Evolutionary conservation across 345 rosid species (phyloP).

Genomic region (Eucalyptus marginata): DNA sequence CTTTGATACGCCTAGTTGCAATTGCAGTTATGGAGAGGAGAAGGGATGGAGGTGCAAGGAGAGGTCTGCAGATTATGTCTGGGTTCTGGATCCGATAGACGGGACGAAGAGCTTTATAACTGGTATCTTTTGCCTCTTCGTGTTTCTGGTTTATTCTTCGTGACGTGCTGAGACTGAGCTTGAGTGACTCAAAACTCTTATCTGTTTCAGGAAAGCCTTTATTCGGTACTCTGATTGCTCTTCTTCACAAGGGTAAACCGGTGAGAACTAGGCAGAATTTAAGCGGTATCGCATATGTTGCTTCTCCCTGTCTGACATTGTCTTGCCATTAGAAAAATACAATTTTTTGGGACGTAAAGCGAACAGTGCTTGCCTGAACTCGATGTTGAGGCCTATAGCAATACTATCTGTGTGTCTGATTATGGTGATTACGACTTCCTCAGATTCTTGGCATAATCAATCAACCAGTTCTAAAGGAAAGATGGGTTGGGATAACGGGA

Average conservation of each 20-base stretch:
- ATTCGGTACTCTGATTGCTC: slow-evolving; percentile 86
- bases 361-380: not conserved
- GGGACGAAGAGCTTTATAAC: slow-evolving; percentile 97
- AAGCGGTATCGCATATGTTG: not conserved
- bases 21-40: slow-evolving; percentile 88
- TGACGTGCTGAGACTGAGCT: not conserved
- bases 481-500: slow-evolving; percentile 87
- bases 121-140: slow-evolving; percentile 14
- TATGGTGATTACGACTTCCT: not conserved
- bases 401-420: not conserved
- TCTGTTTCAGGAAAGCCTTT: slow-evolving; percentile 72
- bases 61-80: slow-evolving; percentile 75
- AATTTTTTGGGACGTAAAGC: not conserved
- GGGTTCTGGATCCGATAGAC: slow-evolving; percentile 97
- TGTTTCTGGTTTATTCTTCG: not conserved
- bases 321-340: not conserved
- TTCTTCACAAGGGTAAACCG: slow-evolving; percentile 68
- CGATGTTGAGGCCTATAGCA: not conserved
- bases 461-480: slow-evolving; percentile 80
- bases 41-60: slow-evolving; percentile 90
- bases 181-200: not conserved
- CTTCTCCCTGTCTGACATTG: not conserved
- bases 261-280: slow-evolving; percentile 22
- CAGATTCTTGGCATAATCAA: slow-evolving; percentile 90
- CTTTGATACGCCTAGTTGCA: not conserved